Conservation (phyloP, 345 rosid species). For the Punica granatum region DNA sequence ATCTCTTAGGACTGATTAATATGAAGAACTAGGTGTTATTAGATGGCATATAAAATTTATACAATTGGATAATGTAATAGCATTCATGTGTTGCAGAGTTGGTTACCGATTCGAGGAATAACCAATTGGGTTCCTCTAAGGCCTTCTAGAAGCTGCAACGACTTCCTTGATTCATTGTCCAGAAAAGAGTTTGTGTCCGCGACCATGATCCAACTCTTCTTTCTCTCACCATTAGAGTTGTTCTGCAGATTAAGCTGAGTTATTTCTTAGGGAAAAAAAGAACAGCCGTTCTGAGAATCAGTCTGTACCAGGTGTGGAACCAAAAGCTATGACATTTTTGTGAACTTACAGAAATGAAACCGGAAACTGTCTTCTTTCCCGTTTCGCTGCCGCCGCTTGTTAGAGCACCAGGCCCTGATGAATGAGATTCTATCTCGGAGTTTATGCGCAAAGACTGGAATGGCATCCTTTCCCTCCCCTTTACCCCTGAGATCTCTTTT, state of each 20-base stretch:
- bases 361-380: constrained; percentile 17
- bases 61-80: neutral
- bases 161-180: constrained; percentile 56
- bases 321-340: neutral
- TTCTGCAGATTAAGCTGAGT: constrained; percentile 28
- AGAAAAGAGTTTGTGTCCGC: constrained; percentile 63
- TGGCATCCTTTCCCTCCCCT: constrained; percentile 44
- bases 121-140: constrained; percentile 67
- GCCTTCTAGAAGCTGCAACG: constrained; percentile 78
- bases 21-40: neutral
- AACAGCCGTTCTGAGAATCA: neutral
- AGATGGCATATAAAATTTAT: neutral
- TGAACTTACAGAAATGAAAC: constrained; percentile 40
- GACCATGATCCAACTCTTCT: constrained; percentile 65
- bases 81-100: constrained; percentile 1
- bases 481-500: constrained; percentile 18
- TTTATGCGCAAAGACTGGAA: constrained; percentile 39
- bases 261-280: neutral
- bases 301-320: neutral
- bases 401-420: constrained; percentile 16
- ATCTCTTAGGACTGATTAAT: constrained; percentile 57
- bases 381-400: constrained; percentile 18
- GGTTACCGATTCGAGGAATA: constrained; percentile 69
- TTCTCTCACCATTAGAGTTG: constrained; percentile 28
- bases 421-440: constrained; percentile 25